Base-by-base conservation (phyloP, 1,139 yeast genomes). In the Saccharomyces hybrid region DNA sequence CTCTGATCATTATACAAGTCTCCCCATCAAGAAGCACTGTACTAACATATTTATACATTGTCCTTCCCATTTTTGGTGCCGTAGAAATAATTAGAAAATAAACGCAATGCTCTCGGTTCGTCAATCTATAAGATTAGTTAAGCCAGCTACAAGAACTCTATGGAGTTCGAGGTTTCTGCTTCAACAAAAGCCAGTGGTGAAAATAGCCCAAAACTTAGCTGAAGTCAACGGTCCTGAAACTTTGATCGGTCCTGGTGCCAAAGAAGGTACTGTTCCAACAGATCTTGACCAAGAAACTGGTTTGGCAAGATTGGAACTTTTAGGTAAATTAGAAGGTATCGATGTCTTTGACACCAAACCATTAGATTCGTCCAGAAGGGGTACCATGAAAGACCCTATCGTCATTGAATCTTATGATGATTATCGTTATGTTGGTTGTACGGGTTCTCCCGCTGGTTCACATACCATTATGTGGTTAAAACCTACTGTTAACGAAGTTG, bases 201-300 rank as follows among this genome's bases (percentile, higher is more conserved):
- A 83, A 74, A 82, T 90, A 58, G 95, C 96, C 58, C 64, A 75
- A 60, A 77, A 71, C 56, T 80, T 91, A 68, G 75, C 85, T 55
- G 96, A 91, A 71, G 95, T 91, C 64, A 79, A 84, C 55, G 91
- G 91, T 68, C 81, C 84, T 55, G 88, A 82, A 68, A 80, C 91
- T 56, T 82, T 93, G 74, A 82, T 90, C 64, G 96, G 97, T 74
- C 83, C 85, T 57, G 97, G 96, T 81, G 96, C 96, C 62, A 76
- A 79, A 67, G 76, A 73, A 60, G 96, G 95, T 67, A 79, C 85
- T 56, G 84, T 93, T 67, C 98, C 99, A 72, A 83, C 96, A 57
- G 96, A 91, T 73, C 71, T 88, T 66, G 97, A 93, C 69, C 98
- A 91, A 78, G 91, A 97, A 66, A 95, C 99, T 55, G 99, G 99